A percentile compares a stretch with the other conserved stretches of the same genome.
phyloP scores from a whole-genome alignment of 768 basidiomycete genomes.

The Porpolomopsis calyptriformis region DNA sequence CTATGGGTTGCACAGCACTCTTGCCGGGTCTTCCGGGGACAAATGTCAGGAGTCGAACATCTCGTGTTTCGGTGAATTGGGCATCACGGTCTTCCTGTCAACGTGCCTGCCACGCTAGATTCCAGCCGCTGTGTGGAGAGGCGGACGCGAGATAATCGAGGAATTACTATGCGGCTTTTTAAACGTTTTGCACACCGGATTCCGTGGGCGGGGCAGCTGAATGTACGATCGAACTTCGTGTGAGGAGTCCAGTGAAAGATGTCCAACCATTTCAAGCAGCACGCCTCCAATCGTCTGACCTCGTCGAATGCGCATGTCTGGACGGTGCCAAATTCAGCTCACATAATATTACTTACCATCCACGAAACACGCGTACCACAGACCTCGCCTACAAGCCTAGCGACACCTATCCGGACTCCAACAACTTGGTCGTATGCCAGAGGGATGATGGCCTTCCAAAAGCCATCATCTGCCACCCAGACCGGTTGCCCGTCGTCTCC shows the following conservation, averaged over 20 bases:
- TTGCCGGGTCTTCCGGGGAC: too few species aligned
- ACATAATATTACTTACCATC: slow-evolving; percentile 1
- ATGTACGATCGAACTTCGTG: slow-evolving; percentile 55
- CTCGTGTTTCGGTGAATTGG: too few species aligned
- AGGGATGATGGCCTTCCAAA: slow-evolving; percentile 43
- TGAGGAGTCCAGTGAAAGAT: slow-evolving; percentile 45
- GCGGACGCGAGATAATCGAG: slow-evolving; percentile 1
- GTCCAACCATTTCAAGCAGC: slow-evolving; percentile 31
- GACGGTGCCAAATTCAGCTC: slow-evolving; percentile 4
- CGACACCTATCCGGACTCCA: slow-evolving; percentile 78
- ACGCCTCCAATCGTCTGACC: slow-evolving; percentile 23
- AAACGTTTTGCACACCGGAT: neutral
- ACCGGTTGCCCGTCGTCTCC: slow-evolving; percentile 24
- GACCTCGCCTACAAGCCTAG: slow-evolving; percentile 54
- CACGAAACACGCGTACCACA: slow-evolving; percentile 35
- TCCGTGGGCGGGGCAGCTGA: slow-evolving; percentile 13
- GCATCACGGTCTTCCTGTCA: neutral
- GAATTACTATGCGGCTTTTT: neutral
- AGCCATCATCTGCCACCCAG: slow-evolving; percentile 34
- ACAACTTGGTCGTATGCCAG: slow-evolving; percentile 61
- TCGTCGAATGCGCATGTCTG: slow-evolving; percentile 22
- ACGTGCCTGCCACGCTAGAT: neutral
- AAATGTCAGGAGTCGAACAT: too few species aligned
- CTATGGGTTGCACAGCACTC: too few species aligned
- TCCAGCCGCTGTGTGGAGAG: neutral